phyloP scores from a whole-genome alignment of 202 grass and related monocot genomes.

The Zoysia matrella region DNA sequence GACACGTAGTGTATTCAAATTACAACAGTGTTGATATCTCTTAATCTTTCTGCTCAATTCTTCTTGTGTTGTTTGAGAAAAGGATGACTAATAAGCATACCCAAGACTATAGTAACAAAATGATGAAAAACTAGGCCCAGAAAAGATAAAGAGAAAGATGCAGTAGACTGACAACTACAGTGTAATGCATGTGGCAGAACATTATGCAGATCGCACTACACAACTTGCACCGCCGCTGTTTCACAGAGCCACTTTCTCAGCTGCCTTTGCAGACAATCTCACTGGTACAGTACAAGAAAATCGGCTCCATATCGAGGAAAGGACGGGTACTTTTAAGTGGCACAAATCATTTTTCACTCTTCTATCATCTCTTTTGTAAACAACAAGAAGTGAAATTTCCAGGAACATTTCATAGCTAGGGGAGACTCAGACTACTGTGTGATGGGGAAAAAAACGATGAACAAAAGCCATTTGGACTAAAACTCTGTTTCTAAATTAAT shows the following conservation, averaged over 20 bases:
- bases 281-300: neutral
- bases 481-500: neutral
- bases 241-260: conserved; percentile 10
- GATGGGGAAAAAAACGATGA: neutral
- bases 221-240: conserved; percentile 26
- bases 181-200: neutral
- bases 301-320: conserved; percentile 17
- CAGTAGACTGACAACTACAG: neutral
- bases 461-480: neutral
- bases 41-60: neutral
- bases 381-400: neutral
- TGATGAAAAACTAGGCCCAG: conserved; percentile 24
- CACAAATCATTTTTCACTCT: neutral
- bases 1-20: neutral
- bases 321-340: neutral
- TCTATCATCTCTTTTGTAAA: neutral
- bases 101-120: neutral
- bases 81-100: conserved; percentile 5
- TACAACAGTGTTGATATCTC: neutral
- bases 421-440: neutral
- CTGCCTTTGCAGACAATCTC: conserved; percentile 10
- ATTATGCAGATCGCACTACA: conserved; percentile 49
- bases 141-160: conserved; percentile 22
- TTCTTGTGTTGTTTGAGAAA: neutral
- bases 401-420: neutral